phyloP scores from a whole-genome alignment of 2,329 filamentous ascomycete species.

The Tolypocladium tropicale region DNA sequence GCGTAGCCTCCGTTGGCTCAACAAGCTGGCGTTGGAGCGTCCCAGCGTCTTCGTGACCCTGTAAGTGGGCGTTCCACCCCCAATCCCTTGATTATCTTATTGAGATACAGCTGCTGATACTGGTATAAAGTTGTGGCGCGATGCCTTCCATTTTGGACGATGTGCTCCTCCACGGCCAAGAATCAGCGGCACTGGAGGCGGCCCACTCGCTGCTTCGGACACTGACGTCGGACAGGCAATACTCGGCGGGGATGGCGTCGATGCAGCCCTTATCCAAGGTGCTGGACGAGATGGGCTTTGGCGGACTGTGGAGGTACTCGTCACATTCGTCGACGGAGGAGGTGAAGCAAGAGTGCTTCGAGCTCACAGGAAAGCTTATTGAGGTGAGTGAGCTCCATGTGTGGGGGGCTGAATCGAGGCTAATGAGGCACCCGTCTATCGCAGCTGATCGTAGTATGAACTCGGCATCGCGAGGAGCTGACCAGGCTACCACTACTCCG shows the following conservation, averaged over 20 bases:
- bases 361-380: conserved; percentile 49
- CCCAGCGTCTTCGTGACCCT: conserved; percentile 48
- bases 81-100: background rate
- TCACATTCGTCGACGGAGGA: conserved; percentile 39
- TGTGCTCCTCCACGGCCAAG: conserved; percentile 53
- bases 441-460: conserved; percentile 6
- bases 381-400: conserved; percentile 33
- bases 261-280: conserved; percentile 38
- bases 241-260: conserved; percentile 36
- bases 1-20: conserved; percentile 49
- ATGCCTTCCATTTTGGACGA: conserved; percentile 51
- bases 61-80: conserved; percentile 28
- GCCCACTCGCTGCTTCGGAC: conserved; percentile 51
- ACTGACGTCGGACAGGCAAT: conserved; percentile 43
- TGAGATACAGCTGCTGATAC: conserved; percentile 5
- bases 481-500: no score
- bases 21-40: conserved; percentile 41
- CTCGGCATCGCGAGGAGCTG: background rate
- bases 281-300: conserved; percentile 51
- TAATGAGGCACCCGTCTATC: background rate
- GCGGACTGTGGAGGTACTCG: conserved; percentile 50
- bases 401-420: background rate
- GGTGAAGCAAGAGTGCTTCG: conserved; percentile 40
- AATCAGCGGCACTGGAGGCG: conserved; percentile 45
- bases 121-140: conserved; percentile 35